Evolutionary conservation across 1,284 basidiomycete species (phyloP).

Genomic region (Apiotrichum siamense): DNA sequence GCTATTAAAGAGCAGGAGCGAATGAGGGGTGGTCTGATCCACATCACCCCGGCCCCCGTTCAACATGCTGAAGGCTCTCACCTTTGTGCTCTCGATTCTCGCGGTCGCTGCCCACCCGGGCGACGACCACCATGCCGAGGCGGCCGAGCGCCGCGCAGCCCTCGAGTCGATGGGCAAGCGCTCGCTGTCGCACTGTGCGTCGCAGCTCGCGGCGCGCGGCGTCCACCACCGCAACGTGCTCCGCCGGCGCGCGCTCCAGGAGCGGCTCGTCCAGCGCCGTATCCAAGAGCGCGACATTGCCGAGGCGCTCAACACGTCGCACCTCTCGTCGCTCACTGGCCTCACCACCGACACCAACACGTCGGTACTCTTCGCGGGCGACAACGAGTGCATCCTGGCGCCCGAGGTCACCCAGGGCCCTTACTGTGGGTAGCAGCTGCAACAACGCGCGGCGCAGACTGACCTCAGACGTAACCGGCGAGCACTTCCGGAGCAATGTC

Average conservation of each 20-base stretch:
- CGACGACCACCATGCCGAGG: constrained; percentile 10
- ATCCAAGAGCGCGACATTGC: not conserved
- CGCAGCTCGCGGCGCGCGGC: constrained; percentile 6
- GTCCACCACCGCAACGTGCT: constrained; percentile 4
- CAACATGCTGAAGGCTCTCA: not conserved
- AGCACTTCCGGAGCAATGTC: constrained; percentile 51
- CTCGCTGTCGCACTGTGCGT: constrained; percentile 9
- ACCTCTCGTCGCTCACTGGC: constrained; percentile 15
- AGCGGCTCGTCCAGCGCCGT: not conserved
- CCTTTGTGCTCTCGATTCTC: not conserved
- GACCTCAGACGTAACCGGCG: constrained; percentile 17
- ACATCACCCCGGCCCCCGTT: no score
- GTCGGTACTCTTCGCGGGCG: constrained; percentile 9
- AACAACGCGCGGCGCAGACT: not conserved
- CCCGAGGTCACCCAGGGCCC: constrained; percentile 22
- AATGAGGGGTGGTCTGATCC: no score
- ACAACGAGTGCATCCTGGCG: constrained; percentile 15
- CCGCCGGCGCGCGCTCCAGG: constrained; percentile 1
- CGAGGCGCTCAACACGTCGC: constrained; percentile 2
- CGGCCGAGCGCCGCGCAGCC: constrained; percentile 2
- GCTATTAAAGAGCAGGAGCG: no score
- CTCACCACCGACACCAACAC: constrained; percentile 10
- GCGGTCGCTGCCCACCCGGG: constrained; percentile 8
- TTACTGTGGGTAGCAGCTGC: constrained; percentile 9
- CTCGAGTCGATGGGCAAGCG: constrained; percentile 7